Conservation (phyloP, 352 stramenopile species). For the Halophytophthora batemanensis region DNA sequence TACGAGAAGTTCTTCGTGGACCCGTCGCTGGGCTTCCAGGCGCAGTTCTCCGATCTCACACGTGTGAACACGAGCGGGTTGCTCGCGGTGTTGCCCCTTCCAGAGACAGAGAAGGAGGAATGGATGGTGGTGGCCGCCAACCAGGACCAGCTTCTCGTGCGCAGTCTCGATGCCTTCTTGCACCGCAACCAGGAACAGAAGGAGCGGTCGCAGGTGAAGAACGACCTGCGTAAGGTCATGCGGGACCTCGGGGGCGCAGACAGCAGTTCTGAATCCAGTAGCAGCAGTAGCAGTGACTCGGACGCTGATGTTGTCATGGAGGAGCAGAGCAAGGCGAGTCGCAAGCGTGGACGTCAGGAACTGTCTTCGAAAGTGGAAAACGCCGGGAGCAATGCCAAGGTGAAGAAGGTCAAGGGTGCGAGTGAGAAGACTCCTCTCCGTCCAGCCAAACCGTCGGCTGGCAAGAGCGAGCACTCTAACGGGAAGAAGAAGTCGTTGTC, state of each 20-base stretch:
- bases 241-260: conserved; percentile 33
- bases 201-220: conserved; percentile 45
- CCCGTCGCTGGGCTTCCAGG: conserved; percentile 64
- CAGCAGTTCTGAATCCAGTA: conserved; percentile 23
- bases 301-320: conserved; percentile 11
- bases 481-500: conserved; percentile 12
- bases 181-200: conserved; percentile 51
- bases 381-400: conserved; percentile 1
- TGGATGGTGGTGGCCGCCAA: conserved; percentile 82
- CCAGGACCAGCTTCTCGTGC: conserved; percentile 65
- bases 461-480: not conserved
- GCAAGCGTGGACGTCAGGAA: conserved; percentile 22
- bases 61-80: conserved; percentile 69
- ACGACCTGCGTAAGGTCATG: conserved; percentile 38
- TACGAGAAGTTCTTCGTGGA: conserved; percentile 86
- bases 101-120: conserved; percentile 48
- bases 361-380: conserved; percentile 2
- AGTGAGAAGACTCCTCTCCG: conserved; percentile 10
- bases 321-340: conserved; percentile 15
- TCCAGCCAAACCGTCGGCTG: conserved; percentile 3
- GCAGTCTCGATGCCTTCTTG: conserved; percentile 63
- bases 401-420: conserved; percentile 18
- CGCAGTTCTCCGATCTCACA: conserved; percentile 76
- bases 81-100: conserved; percentile 58
- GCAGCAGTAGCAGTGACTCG: conserved; percentile 25